phyloP scores from a whole-genome alignment of 2,329 filamentous ascomycete genomes.

The Penicillium sp. region DNA sequence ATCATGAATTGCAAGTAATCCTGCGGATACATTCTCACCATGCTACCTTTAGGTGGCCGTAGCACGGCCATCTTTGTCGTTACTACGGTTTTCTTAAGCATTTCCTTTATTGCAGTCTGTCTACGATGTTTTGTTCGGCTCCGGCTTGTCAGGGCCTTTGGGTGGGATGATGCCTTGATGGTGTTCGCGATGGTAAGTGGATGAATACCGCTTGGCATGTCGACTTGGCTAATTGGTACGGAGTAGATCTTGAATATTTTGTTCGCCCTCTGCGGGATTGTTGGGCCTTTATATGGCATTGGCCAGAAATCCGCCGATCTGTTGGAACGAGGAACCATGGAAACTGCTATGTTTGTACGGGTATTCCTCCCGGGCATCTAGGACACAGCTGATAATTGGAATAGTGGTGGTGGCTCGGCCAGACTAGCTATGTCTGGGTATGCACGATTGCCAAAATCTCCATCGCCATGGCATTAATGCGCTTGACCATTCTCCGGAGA shows the following conservation, averaged over 20 bases:
- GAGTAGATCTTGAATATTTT: constrained; percentile 29
- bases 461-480: constrained; percentile 47
- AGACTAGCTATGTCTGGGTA: constrained; percentile 49
- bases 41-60: constrained; percentile 22
- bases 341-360: constrained; percentile 34
- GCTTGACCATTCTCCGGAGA: constrained; percentile 38
- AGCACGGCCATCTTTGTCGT: constrained; percentile 18
- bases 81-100: constrained; percentile 15
- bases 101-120: constrained; percentile 16
- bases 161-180: constrained; percentile 25
- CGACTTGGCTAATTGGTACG: not conserved
- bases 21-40: constrained; percentile 15
- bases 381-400: too few species aligned
- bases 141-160: constrained; percentile 18
- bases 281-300: constrained; percentile 31
- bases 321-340: constrained; percentile 17
- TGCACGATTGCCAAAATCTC: constrained; percentile 45
- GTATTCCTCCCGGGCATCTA: too few species aligned
- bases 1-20: constrained; percentile 13
- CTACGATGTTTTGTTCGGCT: constrained; percentile 22
- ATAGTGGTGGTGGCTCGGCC: constrained; percentile 52
- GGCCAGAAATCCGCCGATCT: constrained; percentile 21
- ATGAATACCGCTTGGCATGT: too few species aligned
- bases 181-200: constrained; percentile 20
- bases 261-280: constrained; percentile 35